Evolutionary conservation across 2,329 filamentous ascomycete species (phyloP), one percentile per base, ranked within the genome.

Genomic region (Botrytis medusae): DNA sequence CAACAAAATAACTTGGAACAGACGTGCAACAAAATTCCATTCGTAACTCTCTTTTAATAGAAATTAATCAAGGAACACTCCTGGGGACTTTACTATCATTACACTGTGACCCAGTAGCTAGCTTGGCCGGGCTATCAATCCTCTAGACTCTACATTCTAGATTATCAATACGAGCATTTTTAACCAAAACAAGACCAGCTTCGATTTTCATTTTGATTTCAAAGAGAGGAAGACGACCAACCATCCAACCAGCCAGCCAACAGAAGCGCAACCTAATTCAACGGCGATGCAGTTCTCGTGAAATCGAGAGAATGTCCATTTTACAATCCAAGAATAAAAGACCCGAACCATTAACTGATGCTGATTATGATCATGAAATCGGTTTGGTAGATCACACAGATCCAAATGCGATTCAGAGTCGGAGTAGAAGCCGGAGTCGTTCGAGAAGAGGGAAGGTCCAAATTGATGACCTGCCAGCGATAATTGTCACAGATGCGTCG

Each of bases 281-380:
- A 72, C 42, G 54, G 44, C 71, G 57, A 73, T 73, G 71, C 64
- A 59, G 61, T 73, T 34, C 57, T 32, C 57, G 44, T 73, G 29
- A 73, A 51, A 63, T 44, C 69, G 37, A 61, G 54, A 69, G 44
- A 61, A 73, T 73, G 71, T 63, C 71, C 60, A 59, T 72, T 42
- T 44, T 72, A 18, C 67, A 59, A 29, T 70, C 72, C 57, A 73
- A 70, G 57, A 48, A 70, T 32, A 69, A 73, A 54, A 73, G 89
- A 78, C 86, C 84, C 54, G 80, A 84, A 69, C 83, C 84, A 72
- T 84, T 90, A 73, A 86, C 87, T 80, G 88, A 90, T 76, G 84
- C 83, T 80, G 89, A 91, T 77, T 91, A 91, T 79, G 90, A 92
- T 78, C 92, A 93, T 82, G 90, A 91, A 81, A 94, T 95, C 79